These are phyloP conservation scores for Rhinocladiella similis DNA, from an alignment of 2,329 filamentous ascomycete genomes.

Conservation along the genomic window DNA sequence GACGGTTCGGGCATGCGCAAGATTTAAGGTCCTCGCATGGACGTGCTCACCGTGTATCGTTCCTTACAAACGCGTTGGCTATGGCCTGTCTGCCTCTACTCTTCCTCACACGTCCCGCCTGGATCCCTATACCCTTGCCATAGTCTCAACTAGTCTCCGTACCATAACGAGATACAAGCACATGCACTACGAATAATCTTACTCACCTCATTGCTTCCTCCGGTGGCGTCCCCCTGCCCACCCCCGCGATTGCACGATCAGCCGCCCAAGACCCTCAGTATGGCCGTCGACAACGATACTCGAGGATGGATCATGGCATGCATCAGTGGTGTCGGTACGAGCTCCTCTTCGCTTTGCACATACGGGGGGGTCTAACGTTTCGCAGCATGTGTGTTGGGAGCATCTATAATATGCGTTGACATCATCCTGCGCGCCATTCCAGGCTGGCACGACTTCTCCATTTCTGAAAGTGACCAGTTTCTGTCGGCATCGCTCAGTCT, in stretches of 20 bases:
- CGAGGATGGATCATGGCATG: constrained; percentile 90
- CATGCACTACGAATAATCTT: no score
- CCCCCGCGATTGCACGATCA: no score
- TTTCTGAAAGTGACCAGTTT: constrained; percentile 86
- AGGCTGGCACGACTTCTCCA: constrained; percentile 74
- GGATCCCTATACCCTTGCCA: not conserved
- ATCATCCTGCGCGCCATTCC: constrained; percentile 71
- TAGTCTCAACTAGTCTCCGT: not conserved
- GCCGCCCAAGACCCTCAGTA: constrained; percentile 24
- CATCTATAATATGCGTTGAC: constrained; percentile 85
- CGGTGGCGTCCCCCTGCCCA: no score
- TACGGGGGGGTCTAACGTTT: not conserved
- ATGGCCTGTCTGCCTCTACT: no score
- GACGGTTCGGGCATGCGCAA: not conserved
- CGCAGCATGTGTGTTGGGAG: constrained; percentile 64
- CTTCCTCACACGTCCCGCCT: not conserved
- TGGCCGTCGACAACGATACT: constrained; percentile 72
- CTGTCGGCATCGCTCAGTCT: constrained; percentile 84
- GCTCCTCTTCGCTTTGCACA: not conserved
- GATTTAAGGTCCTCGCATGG: constrained; percentile 14
- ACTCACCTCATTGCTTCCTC: no score
- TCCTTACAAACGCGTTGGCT: not conserved
- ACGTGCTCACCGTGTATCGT: not conserved
- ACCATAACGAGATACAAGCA: no score
- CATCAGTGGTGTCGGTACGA: constrained; percentile 72